Evolutionary conservation across 129 eudicot species (phyloP).

Genomic region (Calendula officinalis): DNA sequence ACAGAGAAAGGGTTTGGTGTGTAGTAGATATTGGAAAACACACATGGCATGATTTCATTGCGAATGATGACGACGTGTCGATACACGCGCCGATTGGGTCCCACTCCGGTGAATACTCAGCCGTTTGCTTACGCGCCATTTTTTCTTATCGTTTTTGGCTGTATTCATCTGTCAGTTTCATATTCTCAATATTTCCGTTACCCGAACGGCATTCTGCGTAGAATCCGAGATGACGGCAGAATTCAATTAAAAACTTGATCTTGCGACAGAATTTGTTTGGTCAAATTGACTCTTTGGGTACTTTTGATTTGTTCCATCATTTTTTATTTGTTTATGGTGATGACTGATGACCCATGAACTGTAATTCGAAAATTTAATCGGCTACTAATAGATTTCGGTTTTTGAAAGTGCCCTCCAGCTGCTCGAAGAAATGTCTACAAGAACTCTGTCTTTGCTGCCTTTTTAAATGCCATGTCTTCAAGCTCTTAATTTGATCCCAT

Average conservation of each 20-base stretch:
- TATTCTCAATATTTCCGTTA: conserved; percentile 3
- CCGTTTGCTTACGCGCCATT: conserved; percentile 21
- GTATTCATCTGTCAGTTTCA: conserved; percentile 1
- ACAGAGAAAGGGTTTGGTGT: conserved; percentile 33
- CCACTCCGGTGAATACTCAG: conserved; percentile 30
- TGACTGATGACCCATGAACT: background rate
- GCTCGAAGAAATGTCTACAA: conserved; percentile 24
- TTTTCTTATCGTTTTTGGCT: conserved; percentile 22
- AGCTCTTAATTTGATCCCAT: background rate
- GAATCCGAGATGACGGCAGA: conserved; percentile 19
- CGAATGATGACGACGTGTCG: conserved; percentile 20
- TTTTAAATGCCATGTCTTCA: background rate
- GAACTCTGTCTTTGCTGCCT: conserved; percentile 4
- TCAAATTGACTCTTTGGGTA: conserved; percentile 5
- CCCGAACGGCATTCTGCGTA: conserved; percentile 29
- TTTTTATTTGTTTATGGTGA: too few relatives aligned
- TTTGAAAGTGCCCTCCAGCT: too few relatives aligned
- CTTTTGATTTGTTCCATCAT: background rate
- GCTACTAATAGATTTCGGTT: background rate
- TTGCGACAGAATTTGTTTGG: conserved; percentile 12
- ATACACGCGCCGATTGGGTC: conserved; percentile 22
- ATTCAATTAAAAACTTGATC: background rate
- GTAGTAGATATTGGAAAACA: conserved; percentile 32
- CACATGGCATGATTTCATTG: conserved; percentile 29
- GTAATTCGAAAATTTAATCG: background rate